Base-by-base conservation (phyloP, 768 basidiomycete species). In the Tubosaeta sp. region DNA sequence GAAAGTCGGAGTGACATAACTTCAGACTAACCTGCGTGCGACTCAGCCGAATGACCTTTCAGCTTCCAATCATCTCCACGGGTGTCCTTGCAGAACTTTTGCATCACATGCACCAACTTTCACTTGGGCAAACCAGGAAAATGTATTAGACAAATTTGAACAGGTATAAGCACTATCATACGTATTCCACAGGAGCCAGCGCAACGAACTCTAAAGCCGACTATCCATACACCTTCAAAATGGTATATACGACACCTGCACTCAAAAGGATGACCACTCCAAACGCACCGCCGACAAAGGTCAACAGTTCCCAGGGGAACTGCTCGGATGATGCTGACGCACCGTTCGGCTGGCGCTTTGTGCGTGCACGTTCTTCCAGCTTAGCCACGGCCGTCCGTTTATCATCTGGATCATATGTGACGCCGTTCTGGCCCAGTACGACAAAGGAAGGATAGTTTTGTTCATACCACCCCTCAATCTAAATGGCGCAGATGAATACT, bases 381-480 rank as follows among this genome's bases (percentile, higher is more conserved):
- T 73, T 61, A 33, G 79, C 69, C 27, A 88, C 74, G 4, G 67
- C 67, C 2, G 83, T 74, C 16, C 88, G 83, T 13, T 81, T 74
- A 65, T 90, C 87, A 25, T 61, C 42, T 3, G 74, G 62, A 64
- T 85, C 71, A 56, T 81, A 74, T 3, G 68, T 58, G 31, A 70
- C 58, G 1, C 65, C 61, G 4, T 55, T 45, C 26, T 58, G 44
- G 10, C 57, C 59, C 25, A 65, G 52, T 1, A 58, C 17, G 41
- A 99, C 81, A 75, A 95, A 97, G 3, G 93, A 91, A 3, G 95
- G 95, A 73, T 91, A 99, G 69, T 95, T 78, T 59, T 85, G 88
- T 70, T 97, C 95, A 52, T 75, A 84, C 95, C 95, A 98, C 71
- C 85, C 83, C 61, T 97, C 95, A 67, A 98, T 91, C 91, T 86